Percentiles rank a stretch among this genome's conserved stretches.
phyloP scores from a whole-genome alignment of 257 asterid species.

The Haberlea rhodopensis region DNA sequence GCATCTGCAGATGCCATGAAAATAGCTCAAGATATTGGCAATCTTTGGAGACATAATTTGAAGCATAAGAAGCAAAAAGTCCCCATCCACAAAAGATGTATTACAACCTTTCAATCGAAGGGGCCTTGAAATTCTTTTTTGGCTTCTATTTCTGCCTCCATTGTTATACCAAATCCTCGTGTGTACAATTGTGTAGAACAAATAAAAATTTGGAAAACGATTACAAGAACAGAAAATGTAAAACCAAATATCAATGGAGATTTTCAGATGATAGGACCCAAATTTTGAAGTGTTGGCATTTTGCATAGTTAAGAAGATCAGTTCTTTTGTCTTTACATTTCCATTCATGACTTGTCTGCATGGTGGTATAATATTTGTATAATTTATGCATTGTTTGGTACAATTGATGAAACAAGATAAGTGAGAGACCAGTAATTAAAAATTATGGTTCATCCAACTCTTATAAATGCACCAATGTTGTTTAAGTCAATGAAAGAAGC shows the following conservation, averaged over 20 bases:
- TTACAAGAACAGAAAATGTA: background rate
- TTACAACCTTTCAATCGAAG: slow-evolving; percentile 45
- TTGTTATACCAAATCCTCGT: background rate
- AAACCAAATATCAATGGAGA: slow-evolving; percentile 41
- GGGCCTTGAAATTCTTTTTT: background rate
- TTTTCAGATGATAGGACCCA: slow-evolving; percentile 35
- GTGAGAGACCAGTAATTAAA: no score
- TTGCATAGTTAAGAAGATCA: slow-evolving; percentile 50
- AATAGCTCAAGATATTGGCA: slow-evolving; percentile 53
- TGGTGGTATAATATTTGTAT: slow-evolving; percentile 28
- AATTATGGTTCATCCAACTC: no score
- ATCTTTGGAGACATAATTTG: slow-evolving; percentile 49
- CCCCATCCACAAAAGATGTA: slow-evolving; percentile 52
- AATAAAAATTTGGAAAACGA: background rate
- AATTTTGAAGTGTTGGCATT: slow-evolving; percentile 45
- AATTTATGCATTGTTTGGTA: no score
- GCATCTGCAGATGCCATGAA: slow-evolving; percentile 59
- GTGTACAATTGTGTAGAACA: background rate
- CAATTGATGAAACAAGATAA: no score
- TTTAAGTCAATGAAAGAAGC: slow-evolving; percentile 16
- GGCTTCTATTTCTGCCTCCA: slow-evolving; percentile 17
- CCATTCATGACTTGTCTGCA: background rate
- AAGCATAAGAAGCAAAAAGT: slow-evolving; percentile 50
- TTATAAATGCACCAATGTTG: no score
- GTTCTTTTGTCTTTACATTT: slow-evolving; percentile 23